These are phyloP conservation scores for Amylocarpus encephaloides DNA, from an alignment of 2,329 filamentous ascomycete species.

Conservation along the genomic window DNA sequence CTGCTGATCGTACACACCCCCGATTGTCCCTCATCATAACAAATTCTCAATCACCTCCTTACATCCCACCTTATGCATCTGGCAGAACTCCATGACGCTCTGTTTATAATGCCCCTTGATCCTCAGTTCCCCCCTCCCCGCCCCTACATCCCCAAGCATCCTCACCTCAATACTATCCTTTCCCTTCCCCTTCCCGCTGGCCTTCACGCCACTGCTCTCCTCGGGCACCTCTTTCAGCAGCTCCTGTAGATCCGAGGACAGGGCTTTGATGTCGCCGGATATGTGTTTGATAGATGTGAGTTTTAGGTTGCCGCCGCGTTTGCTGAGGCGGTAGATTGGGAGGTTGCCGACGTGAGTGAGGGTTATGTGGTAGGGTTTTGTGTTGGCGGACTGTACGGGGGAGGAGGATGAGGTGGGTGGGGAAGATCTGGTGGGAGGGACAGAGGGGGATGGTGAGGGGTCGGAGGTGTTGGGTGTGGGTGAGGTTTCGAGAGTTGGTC, in stretches of 20 bases:
- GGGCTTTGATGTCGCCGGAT: slow-evolving; percentile 59
- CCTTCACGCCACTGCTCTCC: slow-evolving; percentile 37
- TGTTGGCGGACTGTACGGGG: slow-evolving; percentile 10
- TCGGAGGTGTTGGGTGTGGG: slow-evolving; percentile 1
- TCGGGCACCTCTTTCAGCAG: slow-evolving; percentile 48
- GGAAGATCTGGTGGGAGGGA: slow-evolving; percentile 5
- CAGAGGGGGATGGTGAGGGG: neutral
- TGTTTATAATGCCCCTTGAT: slow-evolving; percentile 43
- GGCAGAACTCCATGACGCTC: slow-evolving; percentile 42
- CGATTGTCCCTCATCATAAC: neutral
- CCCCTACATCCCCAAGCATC: too few species aligned
- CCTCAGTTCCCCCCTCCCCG: neutral
- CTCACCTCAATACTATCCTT: slow-evolving; percentile 70
- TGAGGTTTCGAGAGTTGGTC: slow-evolving; percentile 1
- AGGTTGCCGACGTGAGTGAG: slow-evolving; percentile 66
- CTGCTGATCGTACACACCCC: neutral
- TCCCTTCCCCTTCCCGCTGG: slow-evolving; percentile 50
- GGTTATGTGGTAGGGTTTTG: slow-evolving; percentile 46
- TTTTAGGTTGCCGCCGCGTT: slow-evolving; percentile 69
- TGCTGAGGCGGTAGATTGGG: slow-evolving; percentile 68
- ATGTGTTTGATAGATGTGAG: slow-evolving; percentile 73
- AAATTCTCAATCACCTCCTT: slow-evolving; percentile 4
- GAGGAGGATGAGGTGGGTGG: slow-evolving; percentile 3
- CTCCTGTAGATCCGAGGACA: slow-evolving; percentile 57
- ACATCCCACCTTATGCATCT: slow-evolving; percentile 26